Base-by-base conservation (phyloP, 1,139 yeast species). In the Oligophagozyma castellii region DNA sequence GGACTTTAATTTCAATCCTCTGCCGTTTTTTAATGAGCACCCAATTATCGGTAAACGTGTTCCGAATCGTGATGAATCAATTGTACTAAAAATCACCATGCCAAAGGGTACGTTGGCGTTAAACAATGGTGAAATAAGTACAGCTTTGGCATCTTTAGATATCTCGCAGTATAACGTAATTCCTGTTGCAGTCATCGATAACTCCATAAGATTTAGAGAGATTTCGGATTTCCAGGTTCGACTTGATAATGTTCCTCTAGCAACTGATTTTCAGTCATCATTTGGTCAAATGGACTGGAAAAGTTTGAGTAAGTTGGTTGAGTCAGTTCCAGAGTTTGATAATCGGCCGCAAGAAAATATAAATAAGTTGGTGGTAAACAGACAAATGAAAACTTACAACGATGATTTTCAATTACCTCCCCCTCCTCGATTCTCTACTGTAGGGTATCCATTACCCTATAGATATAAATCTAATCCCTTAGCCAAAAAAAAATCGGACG, bases 151-250 rank as follows among this genome's bases (percentile, higher is more conserved):
- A 12, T 32, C 40, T 2, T 32, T 46, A 8, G 37, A 41, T 12
- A 22, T 38, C 13, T 47, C 46, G 3, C 45, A 58, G 4, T 64
- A 63, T 29, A 56, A 55, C 16, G 64, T 67, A 2, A 59, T 61
- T 28, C 89, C 94, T 0, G 64, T 70, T 4, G 89, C 77, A 1
- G 65, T 83, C 12, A 62, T 84, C 14, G 72, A 73, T 41, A 69
- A 72, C 35, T 78, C 78, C 12, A 77, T 73, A 44, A 69, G 80
- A 40, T 89, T 86, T 51, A 67, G 94, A 41, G 83, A 80, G 34
- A 70, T 89, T 63, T 73, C 89, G 1, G 98, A 89, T 54, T 89
- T 83, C 50, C 98, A 86, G 50, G 68, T 71, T 36, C 59, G 67
- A 19, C 69, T 86, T 12, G 67, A 66, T 31, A 65, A 70, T 39